phyloP scores from a whole-genome alignment of 805 yeast genomes.

The Kurtzmaniella cleridarum region DNA sequence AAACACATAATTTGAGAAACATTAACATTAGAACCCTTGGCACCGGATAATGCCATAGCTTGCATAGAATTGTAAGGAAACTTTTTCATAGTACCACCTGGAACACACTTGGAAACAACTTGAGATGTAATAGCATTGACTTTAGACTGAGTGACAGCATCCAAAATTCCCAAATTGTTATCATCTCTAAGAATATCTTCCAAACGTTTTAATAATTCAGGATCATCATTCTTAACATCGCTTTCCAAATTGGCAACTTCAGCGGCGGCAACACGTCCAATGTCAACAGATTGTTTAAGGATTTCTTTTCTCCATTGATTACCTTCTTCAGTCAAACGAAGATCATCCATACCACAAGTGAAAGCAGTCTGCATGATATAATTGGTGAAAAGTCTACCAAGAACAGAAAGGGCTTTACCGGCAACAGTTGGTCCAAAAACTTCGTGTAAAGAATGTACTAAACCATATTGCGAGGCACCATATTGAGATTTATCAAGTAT shows the following conservation, averaged over 20 bases:
- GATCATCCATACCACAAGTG: constrained; percentile 99
- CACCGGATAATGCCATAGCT: constrained; percentile 98
- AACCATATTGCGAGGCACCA: constrained; percentile 96
- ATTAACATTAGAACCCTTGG: constrained; percentile 97
- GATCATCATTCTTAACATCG: constrained; percentile 45
- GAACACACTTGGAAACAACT: constrained; percentile 91
- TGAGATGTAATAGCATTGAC: constrained; percentile 90
- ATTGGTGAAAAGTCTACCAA: constrained; percentile 92
- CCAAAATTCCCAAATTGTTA: constrained; percentile 84
- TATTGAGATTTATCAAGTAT: constrained; percentile 96
- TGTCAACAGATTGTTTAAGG: constrained; percentile 67
- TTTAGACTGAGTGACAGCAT: constrained; percentile 91
- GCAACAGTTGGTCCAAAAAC: constrained; percentile 90
- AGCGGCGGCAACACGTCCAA: constrained; percentile 87
- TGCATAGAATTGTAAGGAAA: constrained; percentile 98
- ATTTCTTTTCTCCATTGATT: constrained; percentile 84
- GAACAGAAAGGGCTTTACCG: constrained; percentile 83
- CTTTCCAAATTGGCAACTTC: constrained; percentile 84
- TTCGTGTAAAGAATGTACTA: constrained; percentile 94
- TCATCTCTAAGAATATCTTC: constrained; percentile 96
- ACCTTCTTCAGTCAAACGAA: constrained; percentile 87
- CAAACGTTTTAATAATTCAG: constrained; percentile 78
- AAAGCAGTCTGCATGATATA: constrained; percentile 89
- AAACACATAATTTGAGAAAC: constrained; percentile 99
- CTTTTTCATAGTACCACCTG: constrained; percentile 90